phyloP scores from a whole-genome alignment of 106 monocot genomes.

The Dendrobium catenatum region DNA sequence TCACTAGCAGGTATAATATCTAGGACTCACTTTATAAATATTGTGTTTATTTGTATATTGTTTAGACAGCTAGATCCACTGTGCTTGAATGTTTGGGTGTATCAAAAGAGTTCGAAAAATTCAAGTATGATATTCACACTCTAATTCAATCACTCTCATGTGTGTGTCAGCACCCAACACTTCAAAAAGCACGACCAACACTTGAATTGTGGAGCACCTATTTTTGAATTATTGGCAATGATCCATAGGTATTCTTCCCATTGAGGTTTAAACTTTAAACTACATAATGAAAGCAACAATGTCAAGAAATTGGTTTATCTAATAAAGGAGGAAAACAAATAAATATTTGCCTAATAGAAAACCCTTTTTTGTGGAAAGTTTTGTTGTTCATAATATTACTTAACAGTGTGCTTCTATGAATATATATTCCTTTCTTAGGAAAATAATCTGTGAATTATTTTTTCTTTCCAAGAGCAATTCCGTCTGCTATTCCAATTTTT shows the following conservation, averaged over 20 bases:
- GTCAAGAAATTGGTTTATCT: not conserved
- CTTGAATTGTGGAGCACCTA: not conserved
- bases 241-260: not conserved
- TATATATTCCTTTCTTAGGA: not conserved
- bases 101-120: no score
- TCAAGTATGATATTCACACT: no score
- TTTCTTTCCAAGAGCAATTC: not conserved
- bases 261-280: not conserved
- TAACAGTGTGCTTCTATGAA: not conserved
- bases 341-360: not conserved
- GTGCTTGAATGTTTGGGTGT: no score
- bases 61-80: no score
- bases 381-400: not conserved
- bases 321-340: not conserved
- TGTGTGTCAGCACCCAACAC: not conserved
- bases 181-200: no score
- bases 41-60: no score
- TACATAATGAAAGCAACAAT: not conserved
- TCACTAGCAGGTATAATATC: no score
- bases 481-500: not conserved
- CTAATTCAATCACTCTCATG: not conserved
- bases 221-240: not conserved
- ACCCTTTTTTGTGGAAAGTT: not conserved
- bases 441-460: not conserved
- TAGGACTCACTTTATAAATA: no score